Percentiles rank a stretch among this genome's conserved stretches.
phyloP scores from a whole-genome alignment of 140 eudicot species.

The Cichorium intybus region DNA sequence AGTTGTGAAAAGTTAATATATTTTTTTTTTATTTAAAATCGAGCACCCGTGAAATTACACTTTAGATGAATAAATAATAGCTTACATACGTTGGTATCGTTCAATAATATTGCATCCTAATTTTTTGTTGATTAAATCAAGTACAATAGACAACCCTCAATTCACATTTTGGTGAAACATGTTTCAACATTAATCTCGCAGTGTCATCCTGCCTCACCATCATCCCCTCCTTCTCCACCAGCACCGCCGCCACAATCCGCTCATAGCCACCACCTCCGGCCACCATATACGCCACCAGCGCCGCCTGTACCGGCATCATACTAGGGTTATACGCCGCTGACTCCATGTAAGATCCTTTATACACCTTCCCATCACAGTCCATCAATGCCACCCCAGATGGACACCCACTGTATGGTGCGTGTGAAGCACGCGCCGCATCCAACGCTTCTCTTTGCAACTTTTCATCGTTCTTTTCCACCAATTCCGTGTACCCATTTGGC shows the following conservation, averaged over 20 bases:
- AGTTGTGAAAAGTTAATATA: background rate
- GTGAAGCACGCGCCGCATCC: slow-evolving; percentile 65
- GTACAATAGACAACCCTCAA: slow-evolving; percentile 50
- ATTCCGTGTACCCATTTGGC: slow-evolving; percentile 43
- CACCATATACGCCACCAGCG: slow-evolving; percentile 72
- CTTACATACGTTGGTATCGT: background rate
- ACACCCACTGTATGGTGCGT: slow-evolving; percentile 83
- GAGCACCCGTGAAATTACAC: background rate
- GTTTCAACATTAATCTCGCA: slow-evolving; percentile 57
- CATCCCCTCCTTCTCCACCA: slow-evolving; percentile 77
- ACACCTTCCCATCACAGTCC: slow-evolving; percentile 64
- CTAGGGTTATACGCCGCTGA: slow-evolving; percentile 93
- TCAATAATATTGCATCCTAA: slow-evolving; percentile 8
- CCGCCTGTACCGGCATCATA: slow-evolving; percentile 84
- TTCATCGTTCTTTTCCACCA: slow-evolving; percentile 8
- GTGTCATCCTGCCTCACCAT: slow-evolving; percentile 74
- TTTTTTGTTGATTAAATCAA: background rate
- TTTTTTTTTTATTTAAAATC: background rate
- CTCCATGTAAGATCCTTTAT: slow-evolving; percentile 64
- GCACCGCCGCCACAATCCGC: slow-evolving; percentile 69
- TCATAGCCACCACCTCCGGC: slow-evolving; percentile 69
- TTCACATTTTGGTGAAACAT: slow-evolving; percentile 66
- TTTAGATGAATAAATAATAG: slow-evolving; percentile 17
- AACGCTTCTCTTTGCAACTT: slow-evolving; percentile 39
- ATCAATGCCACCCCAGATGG: slow-evolving; percentile 81